Evolutionary conservation across 2,329 filamentous ascomycete species (phyloP), one percentile per base, ranked within the genome.

Genomic region (Aspergillus sp.): DNA sequence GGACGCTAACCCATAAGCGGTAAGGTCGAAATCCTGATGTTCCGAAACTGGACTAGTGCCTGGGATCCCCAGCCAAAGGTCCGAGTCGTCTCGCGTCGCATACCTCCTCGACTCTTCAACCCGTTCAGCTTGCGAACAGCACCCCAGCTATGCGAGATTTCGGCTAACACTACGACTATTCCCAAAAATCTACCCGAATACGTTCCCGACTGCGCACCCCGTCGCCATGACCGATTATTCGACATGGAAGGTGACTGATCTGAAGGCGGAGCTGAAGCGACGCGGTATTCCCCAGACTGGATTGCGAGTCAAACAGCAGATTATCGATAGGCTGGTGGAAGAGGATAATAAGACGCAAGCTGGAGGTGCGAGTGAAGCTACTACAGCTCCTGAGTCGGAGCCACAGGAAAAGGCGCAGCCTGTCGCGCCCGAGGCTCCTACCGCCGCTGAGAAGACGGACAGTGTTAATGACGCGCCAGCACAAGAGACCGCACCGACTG

Each of bases 241-340:
- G 55, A 81, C 80, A 73, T 82, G 87, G 68, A 93, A 90, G 76
- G 90, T 93, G 61, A 80, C 86, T 34, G 88, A 92, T 68, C 82
- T 93, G 58, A 89, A 88, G 74, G 84, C 85, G 20, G 89, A 92
- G 78, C 81, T 93, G 42, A 91, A 90, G 75, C 81, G 80, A 58
- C 84, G 89, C 62, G 86, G 86, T n/a, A 82, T 93, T 40, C 78
- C 86, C 5, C 83, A 86, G 60, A 83, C 84, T 22, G 90, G 90
- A 8, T 80, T 91, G 52, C 90, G 92, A 71, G 82, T 86, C 22
- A 89, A 89, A 59, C 83, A 79, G 51, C 72, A 80, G 27, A 75
- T 92, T 47, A 81, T 93, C 56, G 83, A 87, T 59, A 84, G 88
- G 58, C 75, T 93, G 46, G 70, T 79, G 12, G 77, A 80, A 58